Percentiles rank a stretch among this genome's conserved stretches.
These are phyloP conservation scores for Backusella parvicylindrica DNA, from an alignment of 192 early-diverging fungal species.

Conservation along the genomic window DNA sequence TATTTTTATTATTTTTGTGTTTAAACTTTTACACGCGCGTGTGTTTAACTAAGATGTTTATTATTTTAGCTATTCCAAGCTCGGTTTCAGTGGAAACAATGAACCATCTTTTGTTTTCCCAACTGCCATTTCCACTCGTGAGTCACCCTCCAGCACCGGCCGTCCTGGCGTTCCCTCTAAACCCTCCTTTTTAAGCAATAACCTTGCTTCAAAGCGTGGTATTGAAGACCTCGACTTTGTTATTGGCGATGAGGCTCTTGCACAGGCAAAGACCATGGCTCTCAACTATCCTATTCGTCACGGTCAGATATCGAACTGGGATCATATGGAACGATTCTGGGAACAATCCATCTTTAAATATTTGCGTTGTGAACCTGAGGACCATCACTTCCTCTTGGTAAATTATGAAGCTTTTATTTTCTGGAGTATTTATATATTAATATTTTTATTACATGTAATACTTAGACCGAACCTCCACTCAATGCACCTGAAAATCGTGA, in stretches of 20 bases:
- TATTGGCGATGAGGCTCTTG: conserved; percentile 94
- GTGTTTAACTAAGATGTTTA: too few relatives aligned
- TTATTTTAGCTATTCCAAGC: conserved; percentile 92
- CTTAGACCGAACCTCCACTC: conserved; percentile 98
- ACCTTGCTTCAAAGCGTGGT: conserved; percentile 91
- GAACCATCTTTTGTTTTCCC: conserved; percentile 98
- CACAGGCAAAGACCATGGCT: conserved; percentile 86
- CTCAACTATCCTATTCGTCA: conserved; percentile 93
- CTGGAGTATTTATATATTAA: neutral
- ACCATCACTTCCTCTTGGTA: conserved; percentile 93
- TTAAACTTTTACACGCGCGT: too few relatives aligned
- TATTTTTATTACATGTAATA: neutral
- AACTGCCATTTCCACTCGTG: conserved; percentile 83
- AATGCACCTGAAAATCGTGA: conserved; percentile 99
- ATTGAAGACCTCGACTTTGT: conserved; percentile 97
- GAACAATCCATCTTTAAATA: conserved; percentile 99
- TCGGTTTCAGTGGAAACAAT: conserved; percentile 96
- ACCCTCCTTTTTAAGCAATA: conserved; percentile 56
- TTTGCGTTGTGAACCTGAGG: conserved; percentile 97
- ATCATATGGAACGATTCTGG: conserved; percentile 99
- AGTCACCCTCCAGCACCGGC: conserved; percentile 45
- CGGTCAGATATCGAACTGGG: conserved; percentile 99
- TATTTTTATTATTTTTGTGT: too few relatives aligned
- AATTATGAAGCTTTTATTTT: neutral
- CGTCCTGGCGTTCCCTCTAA: conserved; percentile 50